Conservation (phyloP, 176 grass and related monocot genomes). For the Zoysia japonica region DNA sequence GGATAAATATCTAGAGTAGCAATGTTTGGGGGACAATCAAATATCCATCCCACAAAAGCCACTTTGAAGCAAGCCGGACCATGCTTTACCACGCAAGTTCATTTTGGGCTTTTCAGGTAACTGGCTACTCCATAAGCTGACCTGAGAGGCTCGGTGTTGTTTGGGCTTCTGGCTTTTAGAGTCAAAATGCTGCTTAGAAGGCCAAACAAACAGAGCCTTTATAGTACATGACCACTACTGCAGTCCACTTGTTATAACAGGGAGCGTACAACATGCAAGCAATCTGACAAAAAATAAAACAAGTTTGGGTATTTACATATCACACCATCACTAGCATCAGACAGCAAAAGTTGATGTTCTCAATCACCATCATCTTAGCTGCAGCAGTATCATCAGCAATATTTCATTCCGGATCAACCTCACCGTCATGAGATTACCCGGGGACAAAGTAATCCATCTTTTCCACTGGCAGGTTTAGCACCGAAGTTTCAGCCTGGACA, state of each 20-base stretch:
- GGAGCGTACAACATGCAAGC: not conserved
- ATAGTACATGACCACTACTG: conserved; percentile 11
- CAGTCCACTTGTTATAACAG: not conserved
- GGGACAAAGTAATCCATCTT: conserved; percentile 96
- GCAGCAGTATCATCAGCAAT: not conserved
- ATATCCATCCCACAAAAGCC: too few relatives aligned
- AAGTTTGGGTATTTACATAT: conserved; percentile 33
- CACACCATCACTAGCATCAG: not conserved
- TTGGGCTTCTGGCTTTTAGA: too few relatives aligned
- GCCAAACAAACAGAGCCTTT: not conserved
- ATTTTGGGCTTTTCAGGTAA: too few relatives aligned
- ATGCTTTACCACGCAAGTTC: too few relatives aligned
- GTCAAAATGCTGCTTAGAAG: too few relatives aligned
- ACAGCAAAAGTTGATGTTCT: not conserved
- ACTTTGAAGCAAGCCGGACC: too few relatives aligned
- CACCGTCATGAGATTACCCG: conserved; percentile 37
- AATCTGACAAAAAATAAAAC: not conserved
- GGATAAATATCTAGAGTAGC: too few relatives aligned
- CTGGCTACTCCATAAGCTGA: too few relatives aligned
- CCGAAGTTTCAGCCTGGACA: conserved; percentile 76
- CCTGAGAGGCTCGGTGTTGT: too few relatives aligned
- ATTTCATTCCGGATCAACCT: not conserved
- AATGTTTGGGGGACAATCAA: too few relatives aligned
- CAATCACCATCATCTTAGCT: conserved; percentile 14
- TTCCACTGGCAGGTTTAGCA: conserved; percentile 89